These are phyloP conservation scores for Hibiscus tridactylites DNA, from an alignment of 345 rosid genomes.

Conservation along the genomic window DNA sequence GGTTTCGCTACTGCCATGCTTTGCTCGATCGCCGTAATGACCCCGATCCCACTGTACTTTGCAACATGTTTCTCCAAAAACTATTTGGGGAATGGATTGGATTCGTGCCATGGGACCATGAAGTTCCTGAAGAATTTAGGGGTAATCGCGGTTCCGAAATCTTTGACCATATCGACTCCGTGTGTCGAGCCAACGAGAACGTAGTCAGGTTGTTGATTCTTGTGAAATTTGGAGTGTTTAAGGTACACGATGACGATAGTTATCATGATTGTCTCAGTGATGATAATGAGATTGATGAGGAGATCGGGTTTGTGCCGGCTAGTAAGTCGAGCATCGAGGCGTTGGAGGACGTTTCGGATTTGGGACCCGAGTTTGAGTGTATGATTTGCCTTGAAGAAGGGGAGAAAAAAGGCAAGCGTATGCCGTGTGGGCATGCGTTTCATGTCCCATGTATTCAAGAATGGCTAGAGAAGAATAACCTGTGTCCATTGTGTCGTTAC, in stretches of 20 bases:
- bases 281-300: not conserved
- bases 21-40: not conserved
- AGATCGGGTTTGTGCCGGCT: too few species aligned
- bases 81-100: not conserved
- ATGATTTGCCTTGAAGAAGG: not conserved
- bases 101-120: not conserved
- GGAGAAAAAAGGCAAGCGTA: not conserved
- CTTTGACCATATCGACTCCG: not conserved
- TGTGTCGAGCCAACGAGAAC: not conserved
- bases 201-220: not conserved
- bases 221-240: not conserved
- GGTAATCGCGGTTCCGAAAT: not conserved
- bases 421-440: slow-evolving; percentile 13
- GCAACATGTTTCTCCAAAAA: not conserved
- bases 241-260: not conserved
- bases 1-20: not conserved
- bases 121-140: not conserved
- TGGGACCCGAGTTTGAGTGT: not conserved
- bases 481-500: slow-evolving; percentile 13
- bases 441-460: slow-evolving; percentile 1
- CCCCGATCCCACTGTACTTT: not conserved
- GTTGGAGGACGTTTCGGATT: too few species aligned
- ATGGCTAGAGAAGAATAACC: slow-evolving; percentile 7
- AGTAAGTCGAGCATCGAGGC: too few species aligned
- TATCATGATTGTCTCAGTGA: not conserved